Evolutionary conservation across 495 filamentous ascomycete genomes (phyloP).

Genomic region (Margaritispora aquatica): DNA sequence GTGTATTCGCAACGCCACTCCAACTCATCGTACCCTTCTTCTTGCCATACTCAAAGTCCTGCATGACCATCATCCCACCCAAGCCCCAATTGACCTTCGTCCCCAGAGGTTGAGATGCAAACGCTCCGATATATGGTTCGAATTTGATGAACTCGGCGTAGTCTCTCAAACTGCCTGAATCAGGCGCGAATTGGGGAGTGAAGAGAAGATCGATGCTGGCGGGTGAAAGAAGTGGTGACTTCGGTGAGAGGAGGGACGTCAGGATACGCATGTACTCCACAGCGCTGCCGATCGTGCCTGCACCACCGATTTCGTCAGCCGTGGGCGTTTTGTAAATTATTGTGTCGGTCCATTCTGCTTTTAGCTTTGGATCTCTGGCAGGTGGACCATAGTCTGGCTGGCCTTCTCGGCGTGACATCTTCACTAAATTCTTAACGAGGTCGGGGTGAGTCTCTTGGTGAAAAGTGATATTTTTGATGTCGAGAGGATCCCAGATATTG

Average conservation of each 20-base stretch:
- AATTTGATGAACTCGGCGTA: slow-evolving; percentile 6
- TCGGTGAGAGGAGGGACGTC: slow-evolving; percentile 33
- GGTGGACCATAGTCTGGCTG: slow-evolving; percentile 16
- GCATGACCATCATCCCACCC: slow-evolving; percentile 28
- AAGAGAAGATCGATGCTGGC: slow-evolving; percentile 41
- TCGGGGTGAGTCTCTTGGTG: slow-evolving; percentile 35
- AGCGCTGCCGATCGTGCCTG: slow-evolving; percentile 33
- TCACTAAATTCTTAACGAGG: slow-evolving; percentile 29
- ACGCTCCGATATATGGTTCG: background rate
- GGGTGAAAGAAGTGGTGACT: slow-evolving; percentile 37
- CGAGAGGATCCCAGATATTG: slow-evolving; percentile 50
- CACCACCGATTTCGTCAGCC: slow-evolving; percentile 32
- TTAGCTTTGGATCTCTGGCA: slow-evolving; percentile 22
- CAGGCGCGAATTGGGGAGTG: slow-evolving; percentile 26
- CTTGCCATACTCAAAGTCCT: slow-evolving; percentile 22
- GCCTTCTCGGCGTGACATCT: slow-evolving; percentile 27
- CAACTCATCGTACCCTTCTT: slow-evolving; percentile 22
- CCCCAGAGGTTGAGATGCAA: background rate
- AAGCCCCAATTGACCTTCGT: slow-evolving; percentile 25
- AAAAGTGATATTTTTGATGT: slow-evolving; percentile 45
- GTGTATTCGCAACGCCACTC: slow-evolving; percentile 16
- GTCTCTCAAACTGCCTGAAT: background rate
- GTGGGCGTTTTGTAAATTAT: slow-evolving; percentile 16
- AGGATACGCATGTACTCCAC: slow-evolving; percentile 40
- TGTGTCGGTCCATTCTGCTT: slow-evolving; percentile 23